phyloP scores from a whole-genome alignment of 495 filamentous ascomycete genomes.

The Letharia columbiana region DNA sequence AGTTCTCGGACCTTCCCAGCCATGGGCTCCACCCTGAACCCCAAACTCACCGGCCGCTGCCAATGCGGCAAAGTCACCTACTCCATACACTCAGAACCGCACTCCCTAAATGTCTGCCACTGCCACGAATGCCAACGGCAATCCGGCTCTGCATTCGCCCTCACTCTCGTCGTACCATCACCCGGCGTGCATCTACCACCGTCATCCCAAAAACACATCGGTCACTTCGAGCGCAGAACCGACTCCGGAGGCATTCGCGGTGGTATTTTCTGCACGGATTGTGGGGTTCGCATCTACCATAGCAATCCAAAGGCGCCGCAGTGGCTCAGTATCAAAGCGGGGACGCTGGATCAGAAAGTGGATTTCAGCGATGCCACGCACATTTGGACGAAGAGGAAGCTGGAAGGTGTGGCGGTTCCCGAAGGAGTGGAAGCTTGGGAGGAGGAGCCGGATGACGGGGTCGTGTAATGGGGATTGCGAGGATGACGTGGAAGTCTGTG shows the following conservation, averaged over 20 bases:
- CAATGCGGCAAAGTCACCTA: constrained; percentile 1
- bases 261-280: neutral
- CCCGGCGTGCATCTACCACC: neutral
- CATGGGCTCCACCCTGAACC: neutral
- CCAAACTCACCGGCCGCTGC: neutral
- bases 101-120: constrained; percentile 25
- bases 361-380: neutral
- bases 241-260: neutral
- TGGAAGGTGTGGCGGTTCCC: neutral
- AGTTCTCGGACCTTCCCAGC: neutral
- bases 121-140: constrained; percentile 32
- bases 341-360: neutral
- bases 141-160: constrained; percentile 31
- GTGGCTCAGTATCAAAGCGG: neutral
- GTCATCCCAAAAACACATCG: neutral
- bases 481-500: neutral
- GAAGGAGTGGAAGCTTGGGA: neutral
- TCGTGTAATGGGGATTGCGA: neutral
- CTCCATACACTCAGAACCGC: neutral
- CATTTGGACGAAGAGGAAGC: neutral
- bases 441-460: neutral
- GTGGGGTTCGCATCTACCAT: neutral
- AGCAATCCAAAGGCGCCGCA: neutral
- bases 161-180: constrained; percentile 16
- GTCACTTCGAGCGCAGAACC: neutral